Conservation (phyloP, 2,329 filamentous ascomycete genomes). For the Diaporthe amygdali region DNA sequence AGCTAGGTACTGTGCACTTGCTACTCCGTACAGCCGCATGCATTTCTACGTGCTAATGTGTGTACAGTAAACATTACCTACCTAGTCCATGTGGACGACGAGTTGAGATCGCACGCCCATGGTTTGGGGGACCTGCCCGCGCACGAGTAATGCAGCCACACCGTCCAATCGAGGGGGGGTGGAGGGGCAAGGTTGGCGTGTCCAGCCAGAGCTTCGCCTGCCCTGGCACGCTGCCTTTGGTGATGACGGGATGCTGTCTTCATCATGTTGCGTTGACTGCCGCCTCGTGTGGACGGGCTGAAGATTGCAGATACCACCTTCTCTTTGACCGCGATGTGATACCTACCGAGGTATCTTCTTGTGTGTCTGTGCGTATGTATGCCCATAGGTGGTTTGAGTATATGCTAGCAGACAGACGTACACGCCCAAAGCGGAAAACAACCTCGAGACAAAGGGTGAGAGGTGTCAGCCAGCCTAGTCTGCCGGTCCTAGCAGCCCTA, state of each 20-base stretch:
- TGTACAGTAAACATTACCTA: no score
- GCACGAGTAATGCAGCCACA: slow-evolving; percentile 18
- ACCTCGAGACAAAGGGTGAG: neutral
- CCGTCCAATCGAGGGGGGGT: neutral
- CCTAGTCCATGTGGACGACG: neutral
- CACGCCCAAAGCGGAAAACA: slow-evolving; percentile 14
- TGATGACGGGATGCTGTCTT: neutral
- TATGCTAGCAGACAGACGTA: neutral
- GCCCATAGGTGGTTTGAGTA: no score
- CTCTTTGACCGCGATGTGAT: no score
- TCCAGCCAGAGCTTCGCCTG: neutral
- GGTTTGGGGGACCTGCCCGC: neutral
- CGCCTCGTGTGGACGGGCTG: neutral
- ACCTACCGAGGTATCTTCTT: no score
- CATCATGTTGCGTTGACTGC: neutral
- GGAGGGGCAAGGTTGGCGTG: neutral
- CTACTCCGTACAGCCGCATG: neutral
- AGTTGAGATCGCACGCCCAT: neutral
- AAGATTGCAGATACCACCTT: no score
- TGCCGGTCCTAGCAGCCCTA: no score
- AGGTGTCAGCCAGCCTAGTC: neutral
- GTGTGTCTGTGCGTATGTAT: no score
- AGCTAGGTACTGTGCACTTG: neutral
- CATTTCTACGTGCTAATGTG: no score
- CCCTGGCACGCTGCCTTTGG: neutral